phyloP scores from a whole-genome alignment of 768 basidiomycete species.

The Kwoniella pini region DNA sequence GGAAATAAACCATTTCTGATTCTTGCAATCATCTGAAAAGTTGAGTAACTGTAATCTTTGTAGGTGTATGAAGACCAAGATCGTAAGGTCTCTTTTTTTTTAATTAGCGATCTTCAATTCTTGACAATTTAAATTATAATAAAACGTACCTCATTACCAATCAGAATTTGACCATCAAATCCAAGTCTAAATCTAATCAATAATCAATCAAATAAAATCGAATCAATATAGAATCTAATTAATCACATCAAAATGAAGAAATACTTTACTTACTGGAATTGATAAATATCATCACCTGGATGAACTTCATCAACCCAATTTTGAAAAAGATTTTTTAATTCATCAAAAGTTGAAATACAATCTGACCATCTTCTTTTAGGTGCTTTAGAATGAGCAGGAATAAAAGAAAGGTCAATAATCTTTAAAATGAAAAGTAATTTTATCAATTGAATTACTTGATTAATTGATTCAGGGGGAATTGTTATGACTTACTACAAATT shows the following conservation, averaged over 20 bases:
- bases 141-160: not conserved
- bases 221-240: too few species aligned
- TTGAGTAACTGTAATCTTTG: slow-evolving; percentile 1
- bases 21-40: not conserved
- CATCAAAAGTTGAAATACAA: not conserved
- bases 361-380: not conserved
- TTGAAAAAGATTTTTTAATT: not conserved
- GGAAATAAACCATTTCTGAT: too few species aligned
- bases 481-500: not conserved
- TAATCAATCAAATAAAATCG: too few species aligned
- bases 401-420: slow-evolving; percentile 2
- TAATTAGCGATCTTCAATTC: not conserved
- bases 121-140: not conserved
- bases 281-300: not conserved
- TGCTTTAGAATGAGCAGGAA: not conserved
- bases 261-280: slow-evolving; percentile 3
- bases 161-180: slow-evolving; percentile 4
- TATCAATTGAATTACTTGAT: too few species aligned
- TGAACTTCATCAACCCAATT: slow-evolving; percentile 6
- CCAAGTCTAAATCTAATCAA: slow-evolving; percentile 5
- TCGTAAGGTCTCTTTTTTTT: slow-evolving; percentile 3
- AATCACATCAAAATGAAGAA: too few species aligned
- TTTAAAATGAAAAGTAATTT: too few species aligned
- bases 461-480: too few species aligned
- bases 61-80: slow-evolving; percentile 4